These are phyloP conservation scores for Aegilops longissima DNA, from an alignment of 176 grass and related monocot species.

Conservation along the genomic window DNA sequence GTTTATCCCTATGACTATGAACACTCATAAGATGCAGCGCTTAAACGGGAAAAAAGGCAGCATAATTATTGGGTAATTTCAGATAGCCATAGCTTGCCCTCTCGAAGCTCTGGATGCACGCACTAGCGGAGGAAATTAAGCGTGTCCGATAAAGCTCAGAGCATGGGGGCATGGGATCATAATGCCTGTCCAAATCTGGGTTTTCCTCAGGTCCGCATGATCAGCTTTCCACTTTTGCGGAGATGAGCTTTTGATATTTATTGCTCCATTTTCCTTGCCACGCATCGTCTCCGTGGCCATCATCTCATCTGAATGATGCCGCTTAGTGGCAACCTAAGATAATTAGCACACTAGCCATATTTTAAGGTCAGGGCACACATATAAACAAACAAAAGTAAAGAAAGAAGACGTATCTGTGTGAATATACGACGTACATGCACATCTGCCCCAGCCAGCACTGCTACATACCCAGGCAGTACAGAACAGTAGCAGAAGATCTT, in stretches of 20 bases:
- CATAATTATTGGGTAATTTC: conserved; percentile 1
- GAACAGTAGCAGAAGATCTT: background rate
- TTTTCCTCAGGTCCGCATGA: conserved; percentile 27
- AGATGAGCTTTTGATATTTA: background rate
- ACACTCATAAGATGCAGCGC: background rate
- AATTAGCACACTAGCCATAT: background rate
- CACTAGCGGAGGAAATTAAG: background rate
- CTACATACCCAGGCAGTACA: background rate
- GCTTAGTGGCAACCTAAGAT: background rate
- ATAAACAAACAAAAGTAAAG: background rate
- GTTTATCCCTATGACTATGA: background rate
- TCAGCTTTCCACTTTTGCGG: conserved; percentile 2
- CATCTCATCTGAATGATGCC: conserved; percentile 1
- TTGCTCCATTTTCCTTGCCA: background rate
- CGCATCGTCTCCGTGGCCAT: background rate
- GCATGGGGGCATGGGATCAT: conserved; percentile 24
- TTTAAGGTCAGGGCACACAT: background rate
- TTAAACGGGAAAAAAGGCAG: background rate
- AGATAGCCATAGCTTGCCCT: background rate
- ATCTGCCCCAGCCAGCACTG: background rate
- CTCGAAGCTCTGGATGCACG: background rate
- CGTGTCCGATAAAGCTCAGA: conserved; percentile 31
- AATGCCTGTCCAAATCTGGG: conserved; percentile 23
- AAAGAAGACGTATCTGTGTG: background rate
- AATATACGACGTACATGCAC: background rate